Conservation (phyloP, 495 filamentous ascomycete genomes). For the Endocarpon pusillum region DNA sequence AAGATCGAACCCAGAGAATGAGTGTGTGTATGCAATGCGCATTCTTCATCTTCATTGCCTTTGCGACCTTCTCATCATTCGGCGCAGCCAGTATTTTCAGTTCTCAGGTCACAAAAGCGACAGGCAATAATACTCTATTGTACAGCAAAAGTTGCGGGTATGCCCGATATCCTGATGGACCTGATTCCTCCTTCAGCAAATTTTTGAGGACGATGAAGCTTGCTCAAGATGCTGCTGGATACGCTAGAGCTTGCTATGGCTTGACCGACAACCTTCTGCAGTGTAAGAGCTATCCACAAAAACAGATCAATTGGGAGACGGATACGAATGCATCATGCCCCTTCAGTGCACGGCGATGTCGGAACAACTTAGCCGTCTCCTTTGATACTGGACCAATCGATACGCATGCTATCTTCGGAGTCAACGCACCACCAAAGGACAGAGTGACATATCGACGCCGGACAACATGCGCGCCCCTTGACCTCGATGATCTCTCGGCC, state of each 20-base stretch:
- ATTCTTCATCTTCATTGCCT: background rate
- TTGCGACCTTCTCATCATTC: constrained; percentile 1
- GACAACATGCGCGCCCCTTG: background rate
- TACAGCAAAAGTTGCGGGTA: background rate
- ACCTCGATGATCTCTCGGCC: no score
- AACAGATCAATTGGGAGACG: background rate
- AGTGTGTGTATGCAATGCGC: background rate
- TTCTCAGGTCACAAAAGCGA: constrained; percentile 3
- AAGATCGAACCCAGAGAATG: constrained; percentile 1
- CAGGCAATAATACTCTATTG: background rate
- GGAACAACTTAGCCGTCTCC: constrained; percentile 2
- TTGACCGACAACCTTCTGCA: no score
- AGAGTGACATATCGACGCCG: constrained; percentile 4
- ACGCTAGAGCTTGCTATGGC: no score
- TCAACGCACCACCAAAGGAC: constrained; percentile 5
- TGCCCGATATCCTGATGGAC: no score
- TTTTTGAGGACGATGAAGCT: no score
- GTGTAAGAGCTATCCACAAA: constrained; percentile 1
- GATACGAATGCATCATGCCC: background rate
- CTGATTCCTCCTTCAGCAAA: no score
- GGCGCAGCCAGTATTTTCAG: constrained; percentile 5
- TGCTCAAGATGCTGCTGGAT: no score
- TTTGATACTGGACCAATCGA: constrained; percentile 8
- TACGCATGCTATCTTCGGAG: constrained; percentile 6
- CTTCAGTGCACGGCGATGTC: constrained; percentile 6